Evolutionary conservation across 352 stramenopile species (phyloP), one percentile per base, ranked within the genome.

Genomic region (Phytophthora kernoviae): DNA sequence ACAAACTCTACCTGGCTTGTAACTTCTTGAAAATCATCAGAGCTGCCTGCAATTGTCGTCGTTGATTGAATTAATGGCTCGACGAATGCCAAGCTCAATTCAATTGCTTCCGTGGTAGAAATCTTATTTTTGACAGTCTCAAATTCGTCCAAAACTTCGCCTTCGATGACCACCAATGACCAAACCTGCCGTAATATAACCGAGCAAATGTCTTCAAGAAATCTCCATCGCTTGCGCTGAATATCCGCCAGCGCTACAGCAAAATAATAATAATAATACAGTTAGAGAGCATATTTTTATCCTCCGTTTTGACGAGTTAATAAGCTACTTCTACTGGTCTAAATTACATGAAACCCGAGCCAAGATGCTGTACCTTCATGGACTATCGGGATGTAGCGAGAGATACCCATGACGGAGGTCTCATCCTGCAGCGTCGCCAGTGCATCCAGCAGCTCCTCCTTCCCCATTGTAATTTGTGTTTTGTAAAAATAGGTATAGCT

Each of bases 151-250:
- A 54, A 41, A 2, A 34, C 30, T 32, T 70, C 54, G 26, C 57
- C 17, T 2, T 66, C 46, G 9, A 12, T 24, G 30, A 17, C 26
- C 2, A 51, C 24, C 46, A 50, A 62, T 15, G 30, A 50, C 48
- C 32, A 70, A 4, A 75, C 47, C 20, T 58, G 61, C 5, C 65
- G 70, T n/a, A 88, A 45, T 30, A 91, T 77, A 10, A 64, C 60
- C 1, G 74, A 71, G 52, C 84, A 82, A 11, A 77, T 58, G 61
- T 90, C 81, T 65, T 91, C 81, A 21, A 91, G 57, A 52, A 93
- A 90, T 26, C 68, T 68, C 51, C 81, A 90, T 33, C 76, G 75
- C 53, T 93, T 93, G 36, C 79, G 75, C 5, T 62, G 14, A 24
- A 93, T 84, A 30, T 85, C 70, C 1, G 12, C 54, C 15, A 93